These are phyloP conservation scores for Schoenoplectus triqueter DNA, from an alignment of 202 grass and related monocot species.

Conservation along the genomic window DNA sequence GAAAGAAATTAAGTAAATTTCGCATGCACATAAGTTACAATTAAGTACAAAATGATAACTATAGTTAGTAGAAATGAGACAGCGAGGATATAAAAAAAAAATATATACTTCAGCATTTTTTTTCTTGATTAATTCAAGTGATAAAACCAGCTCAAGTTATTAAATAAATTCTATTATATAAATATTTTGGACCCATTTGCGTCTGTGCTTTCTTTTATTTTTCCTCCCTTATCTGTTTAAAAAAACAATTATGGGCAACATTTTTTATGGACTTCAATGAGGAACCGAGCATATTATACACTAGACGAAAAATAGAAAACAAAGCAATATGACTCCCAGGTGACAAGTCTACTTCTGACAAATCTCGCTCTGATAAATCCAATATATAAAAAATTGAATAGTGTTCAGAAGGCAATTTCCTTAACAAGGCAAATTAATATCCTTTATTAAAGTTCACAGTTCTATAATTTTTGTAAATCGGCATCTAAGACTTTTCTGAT, in stretches of 20 bases:
- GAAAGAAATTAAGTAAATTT: too few species aligned
- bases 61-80: not conserved
- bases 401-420: too few species aligned
- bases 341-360: too few species aligned
- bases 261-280: slow-evolving; percentile 6
- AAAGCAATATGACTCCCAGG: too few species aligned
- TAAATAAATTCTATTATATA: not conserved
- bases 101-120: not conserved
- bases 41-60: slow-evolving; percentile 5
- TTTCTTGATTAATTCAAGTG: not conserved
- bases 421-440: too few species aligned
- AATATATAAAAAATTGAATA: too few species aligned
- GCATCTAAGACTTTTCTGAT: too few species aligned
- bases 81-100: not conserved
- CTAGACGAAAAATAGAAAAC: too few species aligned
- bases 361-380: too few species aligned
- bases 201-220: not conserved
- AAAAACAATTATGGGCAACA: not conserved
- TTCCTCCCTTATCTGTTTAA: not conserved
- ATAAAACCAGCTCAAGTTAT: slow-evolving; percentile 9
- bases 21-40: slow-evolving; percentile 33
- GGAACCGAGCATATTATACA: not conserved
- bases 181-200: not conserved
- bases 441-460: too few species aligned
- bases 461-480: too few species aligned